Conservation (phyloP, 2,329 filamentous ascomycete genomes). For the Sclerotinia subarctica region DNA sequence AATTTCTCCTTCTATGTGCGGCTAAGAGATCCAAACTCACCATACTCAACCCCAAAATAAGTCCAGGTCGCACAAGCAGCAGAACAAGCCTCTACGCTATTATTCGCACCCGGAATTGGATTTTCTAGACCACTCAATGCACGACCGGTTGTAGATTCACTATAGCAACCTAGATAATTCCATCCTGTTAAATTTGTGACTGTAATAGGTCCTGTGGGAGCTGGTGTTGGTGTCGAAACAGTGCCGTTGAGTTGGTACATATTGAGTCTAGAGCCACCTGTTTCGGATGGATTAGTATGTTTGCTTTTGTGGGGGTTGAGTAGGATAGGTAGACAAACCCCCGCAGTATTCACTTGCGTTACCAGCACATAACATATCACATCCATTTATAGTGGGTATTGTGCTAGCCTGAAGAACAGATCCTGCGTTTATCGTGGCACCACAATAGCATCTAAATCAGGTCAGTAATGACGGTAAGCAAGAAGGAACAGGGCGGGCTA, state of each 20-base stretch:
- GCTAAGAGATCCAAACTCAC: slow-evolving; percentile 9
- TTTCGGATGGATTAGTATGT: not conserved
- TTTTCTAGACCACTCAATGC: slow-evolving; percentile 21
- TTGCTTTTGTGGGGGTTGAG: not conserved
- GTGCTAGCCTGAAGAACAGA: slow-evolving; percentile 17
- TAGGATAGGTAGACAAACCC: slow-evolving; percentile 15
- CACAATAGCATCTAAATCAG: slow-evolving; percentile 31
- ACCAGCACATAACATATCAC: slow-evolving; percentile 33
- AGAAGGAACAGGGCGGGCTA: no score
- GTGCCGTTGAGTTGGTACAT: slow-evolving; percentile 25
- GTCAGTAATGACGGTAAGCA: not conserved
- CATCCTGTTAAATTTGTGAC: slow-evolving; percentile 23
- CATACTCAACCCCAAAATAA: slow-evolving; percentile 42
- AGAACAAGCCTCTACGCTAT: slow-evolving; percentile 34
- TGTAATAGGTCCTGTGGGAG: slow-evolving; percentile 23
- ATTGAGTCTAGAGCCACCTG: not conserved
- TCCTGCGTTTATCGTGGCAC: slow-evolving; percentile 28
- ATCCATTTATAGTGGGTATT: slow-evolving; percentile 26
- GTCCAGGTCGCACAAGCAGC: slow-evolving; percentile 35
- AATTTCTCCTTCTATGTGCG: not conserved
- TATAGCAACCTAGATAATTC: slow-evolving; percentile 27
- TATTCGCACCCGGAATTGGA: slow-evolving; percentile 25
- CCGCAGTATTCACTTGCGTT: slow-evolving; percentile 39
- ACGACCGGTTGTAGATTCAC: slow-evolving; percentile 25
- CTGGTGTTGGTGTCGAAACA: slow-evolving; percentile 6